Evolutionary conservation across 805 yeast species (phyloP).

Genomic region (Yamadazyma nakazawae): DNA sequence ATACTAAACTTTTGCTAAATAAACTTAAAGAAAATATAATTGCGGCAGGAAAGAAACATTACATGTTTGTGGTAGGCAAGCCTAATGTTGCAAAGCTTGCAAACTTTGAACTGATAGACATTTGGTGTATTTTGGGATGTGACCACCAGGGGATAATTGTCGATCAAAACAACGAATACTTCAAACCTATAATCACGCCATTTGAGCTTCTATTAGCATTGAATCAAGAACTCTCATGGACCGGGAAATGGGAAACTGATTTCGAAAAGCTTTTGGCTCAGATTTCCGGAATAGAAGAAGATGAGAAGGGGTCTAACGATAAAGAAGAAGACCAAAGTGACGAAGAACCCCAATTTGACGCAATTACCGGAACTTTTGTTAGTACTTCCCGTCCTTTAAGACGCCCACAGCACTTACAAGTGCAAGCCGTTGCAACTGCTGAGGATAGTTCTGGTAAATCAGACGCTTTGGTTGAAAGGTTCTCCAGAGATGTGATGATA

Average conservation of each 20-base stretch:
- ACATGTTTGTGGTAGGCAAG: constrained; percentile 93
- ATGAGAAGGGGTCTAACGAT: constrained; percentile 20
- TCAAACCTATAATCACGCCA: constrained; percentile 90
- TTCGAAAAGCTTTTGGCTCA: constrained; percentile 52
- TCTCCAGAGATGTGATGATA: constrained; percentile 59
- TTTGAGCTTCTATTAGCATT: constrained; percentile 84
- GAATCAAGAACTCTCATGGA: constrained; percentile 75
- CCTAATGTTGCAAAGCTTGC: constrained; percentile 97
- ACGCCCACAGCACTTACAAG: constrained; percentile 57
- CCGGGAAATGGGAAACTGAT: constrained; percentile 89
- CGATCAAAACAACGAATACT: constrained; percentile 75
- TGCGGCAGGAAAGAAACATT: constrained; percentile 83
- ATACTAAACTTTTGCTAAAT: constrained; percentile 66
- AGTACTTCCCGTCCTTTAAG: constrained; percentile 75
- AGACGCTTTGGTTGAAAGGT: constrained; percentile 50
- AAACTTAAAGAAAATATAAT: constrained; percentile 58
- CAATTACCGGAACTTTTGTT: constrained; percentile 78
- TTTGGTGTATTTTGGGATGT: constrained; percentile 95
- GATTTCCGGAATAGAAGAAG: constrained; percentile 17
- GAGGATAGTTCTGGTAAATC: constrained; percentile 12
- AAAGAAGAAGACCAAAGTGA: constrained; percentile 24
- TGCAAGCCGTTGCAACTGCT: constrained; percentile 25
- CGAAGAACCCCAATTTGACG: constrained; percentile 76
- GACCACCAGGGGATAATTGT: constrained; percentile 89
- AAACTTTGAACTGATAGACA: constrained; percentile 88